These are phyloP conservation scores for Capillidium heterosporum DNA, from an alignment of 371 early-diverging fungal genomes.

Conservation along the genomic window DNA sequence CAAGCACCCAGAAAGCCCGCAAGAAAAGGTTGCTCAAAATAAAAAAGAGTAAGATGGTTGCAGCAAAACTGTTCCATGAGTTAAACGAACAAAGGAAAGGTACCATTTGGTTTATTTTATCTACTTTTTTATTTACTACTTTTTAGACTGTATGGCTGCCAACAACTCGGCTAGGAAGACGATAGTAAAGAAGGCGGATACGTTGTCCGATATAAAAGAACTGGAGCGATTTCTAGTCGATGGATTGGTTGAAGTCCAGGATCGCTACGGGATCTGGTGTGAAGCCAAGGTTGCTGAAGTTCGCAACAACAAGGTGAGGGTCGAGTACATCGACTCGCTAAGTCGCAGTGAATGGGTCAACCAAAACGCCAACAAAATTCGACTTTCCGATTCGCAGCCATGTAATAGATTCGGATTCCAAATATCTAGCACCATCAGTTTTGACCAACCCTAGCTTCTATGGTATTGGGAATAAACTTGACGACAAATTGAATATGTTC, in stretches of 20 bases:
- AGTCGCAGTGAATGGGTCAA: background rate
- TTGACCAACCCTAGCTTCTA: background rate
- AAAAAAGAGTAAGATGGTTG: background rate
- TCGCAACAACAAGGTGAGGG: background rate
- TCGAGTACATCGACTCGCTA: background rate
- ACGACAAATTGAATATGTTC: background rate
- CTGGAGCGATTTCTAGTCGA: background rate
- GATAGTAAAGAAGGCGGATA: background rate
- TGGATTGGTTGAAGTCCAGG: background rate
- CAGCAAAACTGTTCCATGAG: background rate
- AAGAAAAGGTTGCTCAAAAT: background rate
- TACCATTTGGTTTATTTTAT: background rate
- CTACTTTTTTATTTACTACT: background rate
- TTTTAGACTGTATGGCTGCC: background rate
- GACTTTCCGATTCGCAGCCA: background rate
- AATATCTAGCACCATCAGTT: too few relatives aligned
- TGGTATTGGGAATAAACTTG: background rate
- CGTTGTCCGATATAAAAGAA: background rate
- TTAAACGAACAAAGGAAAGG: background rate
- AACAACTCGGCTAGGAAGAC: background rate
- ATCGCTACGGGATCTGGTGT: slow-evolving; percentile 4
- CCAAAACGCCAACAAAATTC: background rate
- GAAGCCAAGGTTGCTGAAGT: background rate
- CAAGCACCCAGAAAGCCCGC: background rate
- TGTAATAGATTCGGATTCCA: background rate